A percentile compares a stretch with the other conserved stretches of the same genome.
phyloP scores from a whole-genome alignment of 1,284 basidiomycete species.

The Albatrellus sp. region DNA sequence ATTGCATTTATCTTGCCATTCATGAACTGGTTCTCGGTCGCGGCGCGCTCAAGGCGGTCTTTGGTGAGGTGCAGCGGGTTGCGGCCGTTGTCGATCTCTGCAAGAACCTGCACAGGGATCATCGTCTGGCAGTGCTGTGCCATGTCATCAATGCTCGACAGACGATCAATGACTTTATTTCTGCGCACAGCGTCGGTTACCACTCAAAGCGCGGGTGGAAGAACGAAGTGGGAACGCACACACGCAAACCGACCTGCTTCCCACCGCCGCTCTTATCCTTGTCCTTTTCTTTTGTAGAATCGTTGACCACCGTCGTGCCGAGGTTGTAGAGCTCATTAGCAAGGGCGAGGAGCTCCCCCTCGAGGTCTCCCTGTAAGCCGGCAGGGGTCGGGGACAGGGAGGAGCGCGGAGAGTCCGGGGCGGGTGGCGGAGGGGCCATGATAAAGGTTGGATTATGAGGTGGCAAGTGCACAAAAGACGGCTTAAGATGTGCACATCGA shows the following conservation, averaged over 20 bases:
- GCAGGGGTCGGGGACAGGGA: constrained; percentile 58
- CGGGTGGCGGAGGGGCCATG: constrained; percentile 19
- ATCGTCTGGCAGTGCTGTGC: constrained; percentile 43
- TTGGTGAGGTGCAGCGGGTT: constrained; percentile 73
- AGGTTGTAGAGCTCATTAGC: constrained; percentile 67
- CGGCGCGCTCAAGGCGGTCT: constrained; percentile 64
- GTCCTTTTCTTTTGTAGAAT: constrained; percentile 65
- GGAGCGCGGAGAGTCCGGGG: constrained; percentile 59
- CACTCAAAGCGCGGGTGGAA: not conserved
- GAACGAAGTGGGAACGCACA: constrained; percentile 30
- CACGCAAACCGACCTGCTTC: constrained; percentile 58
- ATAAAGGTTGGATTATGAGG: constrained; percentile 1
- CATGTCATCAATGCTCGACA: constrained; percentile 52
- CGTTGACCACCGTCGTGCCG: constrained; percentile 66
- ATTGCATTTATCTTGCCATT: constrained; percentile 77
- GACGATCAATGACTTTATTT: constrained; percentile 58
- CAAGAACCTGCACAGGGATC: constrained; percentile 60
- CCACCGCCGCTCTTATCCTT: constrained; percentile 50
- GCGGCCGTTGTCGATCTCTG: constrained; percentile 63
- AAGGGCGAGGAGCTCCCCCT: constrained; percentile 61
- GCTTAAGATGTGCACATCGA: not conserved
- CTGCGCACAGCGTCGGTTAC: constrained; percentile 20
- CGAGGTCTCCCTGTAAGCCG: constrained; percentile 59
- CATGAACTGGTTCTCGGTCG: constrained; percentile 81
- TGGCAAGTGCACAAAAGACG: not conserved